Base-by-base conservation (phyloP, 306 rosid genomes). In the Cicer judaicum region DNA sequence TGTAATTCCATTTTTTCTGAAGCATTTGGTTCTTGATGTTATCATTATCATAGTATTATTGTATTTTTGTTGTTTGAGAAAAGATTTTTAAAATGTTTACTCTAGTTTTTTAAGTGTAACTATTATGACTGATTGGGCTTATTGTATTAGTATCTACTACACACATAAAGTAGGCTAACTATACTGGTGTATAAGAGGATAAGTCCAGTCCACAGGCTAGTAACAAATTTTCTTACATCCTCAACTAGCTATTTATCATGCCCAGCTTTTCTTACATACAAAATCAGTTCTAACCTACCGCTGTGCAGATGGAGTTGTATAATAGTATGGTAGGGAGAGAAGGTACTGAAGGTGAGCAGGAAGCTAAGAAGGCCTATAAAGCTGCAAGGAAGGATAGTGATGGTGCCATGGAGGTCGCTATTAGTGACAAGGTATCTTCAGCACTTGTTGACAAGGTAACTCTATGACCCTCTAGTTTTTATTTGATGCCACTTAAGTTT, bases 341-440 rank as follows among this genome's bases (percentile, higher is more conserved):
- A 74, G 83, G 83, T 70, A 48, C 68, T 67, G 78, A 73, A 62
- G 85, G 64, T 63, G 85, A 84, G 73, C 78, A 56, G 49, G 76
- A 81, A 63, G 83, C 85, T 48, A 80, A 47, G 80, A 40, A 63
- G 38, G 87, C 85, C 55, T 84, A 84, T 72, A 74, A 74, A 78
- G 85, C 83, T 80, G 83, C 87, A 52, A 78, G 85, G 73, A 86
- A 82, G 80, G 87, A 84, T 21, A 68, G 76, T 36, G 83, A 80
- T 60, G 70, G 65, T 80, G 78, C 78, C 49, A 8, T 71, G 8
- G 85, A 78, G 80, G 76, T 60, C 0, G 76, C 78, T 77, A 15
- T 57, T 49, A 13, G 71, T 64, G 78, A 81, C 78, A 84, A 84
- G 68, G 83, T 68, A 69, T 84, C 85, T 73, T 73, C 85, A 14